Percentiles rank a stretch among this genome's conserved stretches.
Evolutionary conservation across 495 filamentous ascomycete genomes (phyloP).

Genomic region (Niebla homalea): DNA sequence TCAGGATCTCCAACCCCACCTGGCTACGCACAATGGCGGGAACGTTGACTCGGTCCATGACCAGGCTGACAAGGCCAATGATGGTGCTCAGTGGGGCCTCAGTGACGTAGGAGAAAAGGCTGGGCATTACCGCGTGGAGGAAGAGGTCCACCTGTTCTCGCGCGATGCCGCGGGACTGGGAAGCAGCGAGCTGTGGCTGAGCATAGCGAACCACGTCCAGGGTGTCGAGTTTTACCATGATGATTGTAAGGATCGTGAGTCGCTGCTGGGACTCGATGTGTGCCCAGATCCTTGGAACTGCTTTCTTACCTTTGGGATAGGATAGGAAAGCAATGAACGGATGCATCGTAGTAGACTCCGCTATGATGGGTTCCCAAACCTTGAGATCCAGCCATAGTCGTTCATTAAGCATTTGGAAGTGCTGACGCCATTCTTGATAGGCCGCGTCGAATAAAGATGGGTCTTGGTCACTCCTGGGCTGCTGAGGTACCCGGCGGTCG

Average conservation of each 20-base stretch:
- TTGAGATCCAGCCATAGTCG: conserved; percentile 74
- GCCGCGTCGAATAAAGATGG: conserved; percentile 28
- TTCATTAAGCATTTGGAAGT: conserved; percentile 57
- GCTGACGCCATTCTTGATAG: conserved; percentile 55
- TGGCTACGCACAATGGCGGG: conserved; percentile 65
- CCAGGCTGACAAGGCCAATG: conserved; percentile 71
- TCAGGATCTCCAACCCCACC: conserved; percentile 77
- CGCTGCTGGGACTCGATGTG: conserved; percentile 86
- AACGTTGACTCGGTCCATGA: conserved; percentile 70
- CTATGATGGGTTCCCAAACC: conserved; percentile 78
- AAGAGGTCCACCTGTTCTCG: conserved; percentile 91
- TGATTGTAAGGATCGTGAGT: conserved; percentile 86
- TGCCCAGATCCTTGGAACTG: conserved; percentile 85
- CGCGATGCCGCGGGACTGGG: conserved; percentile 52
- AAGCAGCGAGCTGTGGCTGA: conserved; percentile 53
- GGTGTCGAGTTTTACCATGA: conserved; percentile 82
- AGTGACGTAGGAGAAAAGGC: conserved; percentile 73
- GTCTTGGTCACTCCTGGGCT: conserved; percentile 45
- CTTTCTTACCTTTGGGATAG: conserved; percentile 91
- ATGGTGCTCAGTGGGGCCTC: conserved; percentile 85
- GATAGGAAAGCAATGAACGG: conserved; percentile 95
- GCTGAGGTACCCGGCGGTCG: conserved; percentile 73
- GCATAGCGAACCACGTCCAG: conserved; percentile 78
- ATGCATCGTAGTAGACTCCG: conserved; percentile 57
- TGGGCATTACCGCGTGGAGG: conserved; percentile 72